phyloP scores from a whole-genome alignment of 2,329 filamentous ascomycete genomes.

The Penicillium corylophilum region DNA sequence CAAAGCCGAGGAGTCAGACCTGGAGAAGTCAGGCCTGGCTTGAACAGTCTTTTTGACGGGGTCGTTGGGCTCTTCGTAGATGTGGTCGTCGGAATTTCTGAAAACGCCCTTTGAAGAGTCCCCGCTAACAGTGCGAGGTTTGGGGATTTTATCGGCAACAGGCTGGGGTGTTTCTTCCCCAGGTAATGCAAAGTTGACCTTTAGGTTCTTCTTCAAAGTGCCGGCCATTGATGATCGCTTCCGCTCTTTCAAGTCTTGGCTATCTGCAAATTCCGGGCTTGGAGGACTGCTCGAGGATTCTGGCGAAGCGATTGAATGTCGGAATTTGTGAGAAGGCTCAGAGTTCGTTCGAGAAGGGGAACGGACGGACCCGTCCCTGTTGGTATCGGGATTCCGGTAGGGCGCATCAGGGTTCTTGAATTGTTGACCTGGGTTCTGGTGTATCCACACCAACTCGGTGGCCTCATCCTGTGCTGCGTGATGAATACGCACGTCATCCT shows the following conservation, averaged over 20 bases:
- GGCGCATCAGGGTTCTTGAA: constrained; percentile 50
- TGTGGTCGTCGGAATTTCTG: constrained; percentile 60
- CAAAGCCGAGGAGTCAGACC: constrained; percentile 48
- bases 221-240: constrained; percentile 25
- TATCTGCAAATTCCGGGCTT: constrained; percentile 19
- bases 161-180: constrained; percentile 22
- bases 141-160: constrained; percentile 14
- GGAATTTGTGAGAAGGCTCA: constrained; percentile 9
- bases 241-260: neutral
- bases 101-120: constrained; percentile 53
- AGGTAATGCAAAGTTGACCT: constrained; percentile 42
- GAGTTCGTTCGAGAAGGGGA: constrained; percentile 34
- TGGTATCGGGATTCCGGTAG: constrained; percentile 46
- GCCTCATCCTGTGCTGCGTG: constrained; percentile 62
- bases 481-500: constrained; percentile 56
- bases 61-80: constrained; percentile 82
- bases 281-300: constrained; percentile 19
- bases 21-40: constrained; percentile 26
- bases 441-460: constrained; percentile 63
- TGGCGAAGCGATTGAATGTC: constrained; percentile 18
- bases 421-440: constrained; percentile 54
- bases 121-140: constrained; percentile 34
- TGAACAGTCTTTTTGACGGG: constrained; percentile 22
- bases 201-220: constrained; percentile 35
- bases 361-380: constrained; percentile 45